Evolutionary conservation across 2,329 filamentous ascomycete genomes (phyloP), one percentile per base, ranked within the genome.

Genomic region (Pseudogymnoascus sp.): DNA sequence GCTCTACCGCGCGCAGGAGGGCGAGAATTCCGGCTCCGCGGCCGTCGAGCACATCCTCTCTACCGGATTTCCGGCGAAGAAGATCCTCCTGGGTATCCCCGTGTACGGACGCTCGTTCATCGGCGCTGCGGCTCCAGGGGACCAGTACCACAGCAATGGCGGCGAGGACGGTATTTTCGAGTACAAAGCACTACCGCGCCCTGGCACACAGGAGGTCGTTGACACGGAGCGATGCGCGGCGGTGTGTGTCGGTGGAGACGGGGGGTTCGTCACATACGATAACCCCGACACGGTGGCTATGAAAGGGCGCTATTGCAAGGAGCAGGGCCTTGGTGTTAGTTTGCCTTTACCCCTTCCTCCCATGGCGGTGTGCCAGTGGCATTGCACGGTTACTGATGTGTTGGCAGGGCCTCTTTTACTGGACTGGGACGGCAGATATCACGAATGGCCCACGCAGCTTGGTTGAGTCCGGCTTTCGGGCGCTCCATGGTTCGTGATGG

Each of bases 211-310:
- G 68, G 90, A 93, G 72, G 77, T 82, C 49, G 79, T 90, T 16
- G 89, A 94, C 73, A 83, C 83, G 67, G 77, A 83, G 16, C 76
- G 83, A 28, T 85, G 86, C 11, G 88, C 89, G 16, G 89, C 90
- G 5, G 88, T 84, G 68, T 93, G 89, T 68, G 76, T 85, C 1
- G 88, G 89, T 5, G 85, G 82, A 1, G 89, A 91, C 68, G 88
- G 88, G 2, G 90, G 89, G 0, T 92, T 92, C 67, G 84, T 93
- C 42, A 88, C 84, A 1, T 94, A 93, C 72, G 90, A 94, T 73
- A 92, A 88, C 66, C 85, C 87, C 3, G 83, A 87, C 45, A 92
- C 89, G 2, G 89, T 93, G 35, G 82, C 82, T 73, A 82, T 86
- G 73, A 94, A 94, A 76, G 90, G 88, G 1, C 77, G 79, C 5